Percentiles rank a stretch among this genome's conserved stretches.
Conservation (phyloP, 1,139 yeast species). For the Zygosaccharomyces pseudobailii region DNA sequence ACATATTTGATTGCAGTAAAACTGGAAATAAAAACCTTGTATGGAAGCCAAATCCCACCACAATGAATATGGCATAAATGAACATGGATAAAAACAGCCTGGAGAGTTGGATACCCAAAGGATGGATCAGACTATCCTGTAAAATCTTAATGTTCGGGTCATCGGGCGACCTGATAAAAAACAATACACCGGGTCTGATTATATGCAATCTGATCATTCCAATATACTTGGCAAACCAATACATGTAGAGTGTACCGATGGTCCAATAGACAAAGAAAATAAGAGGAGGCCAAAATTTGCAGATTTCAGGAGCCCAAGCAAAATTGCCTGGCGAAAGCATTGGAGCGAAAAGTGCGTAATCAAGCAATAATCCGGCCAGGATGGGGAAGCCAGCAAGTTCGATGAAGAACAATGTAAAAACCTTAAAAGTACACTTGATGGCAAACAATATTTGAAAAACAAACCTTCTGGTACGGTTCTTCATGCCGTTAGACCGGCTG, state of each 20-base stretch:
- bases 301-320: conserved; percentile 21
- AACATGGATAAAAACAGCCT: conserved; percentile 71
- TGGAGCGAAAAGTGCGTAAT: conserved; percentile 58
- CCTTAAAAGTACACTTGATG: conserved; percentile 61
- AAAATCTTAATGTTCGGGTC: conserved; percentile 88
- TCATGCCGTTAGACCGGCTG: conserved; percentile 45
- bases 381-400: conserved; percentile 84
- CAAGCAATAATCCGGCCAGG: conserved; percentile 76
- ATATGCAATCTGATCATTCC: conserved; percentile 73
- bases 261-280: conserved; percentile 53
- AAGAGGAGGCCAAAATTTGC: conserved; percentile 23
- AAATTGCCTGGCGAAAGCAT: conserved; percentile 35
- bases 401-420: conserved; percentile 65
- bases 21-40: conserved; percentile 40
- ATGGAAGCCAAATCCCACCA: conserved; percentile 65
- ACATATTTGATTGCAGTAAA: conserved; percentile 22
- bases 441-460: conserved; percentile 52
- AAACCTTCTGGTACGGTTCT: conserved; percentile 36
- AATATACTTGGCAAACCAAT: conserved; percentile 76
- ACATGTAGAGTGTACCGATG: conserved; percentile 82
- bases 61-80: conserved; percentile 69
- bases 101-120: conserved; percentile 65
- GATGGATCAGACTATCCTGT: conserved; percentile 79
- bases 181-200: conserved; percentile 83
- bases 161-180: conserved; percentile 89